Conservation (phyloP, 306 rosid species). For the Spatholobus suberectus region DNA sequence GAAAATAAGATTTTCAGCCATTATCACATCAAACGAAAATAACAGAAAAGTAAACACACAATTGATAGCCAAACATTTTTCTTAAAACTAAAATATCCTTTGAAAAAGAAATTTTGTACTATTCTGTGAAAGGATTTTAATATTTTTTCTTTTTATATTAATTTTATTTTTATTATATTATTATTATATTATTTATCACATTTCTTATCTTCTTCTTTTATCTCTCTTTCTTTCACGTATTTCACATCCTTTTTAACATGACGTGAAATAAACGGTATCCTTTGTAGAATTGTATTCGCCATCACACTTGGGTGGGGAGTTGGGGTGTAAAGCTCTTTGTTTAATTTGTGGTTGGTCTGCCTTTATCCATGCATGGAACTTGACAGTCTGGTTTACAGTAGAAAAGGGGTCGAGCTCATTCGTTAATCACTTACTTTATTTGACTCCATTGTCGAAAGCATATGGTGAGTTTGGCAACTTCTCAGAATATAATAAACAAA, state of each 20-base stretch:
- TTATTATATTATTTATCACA: neutral
- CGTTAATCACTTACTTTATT: neutral
- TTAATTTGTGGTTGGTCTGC: neutral
- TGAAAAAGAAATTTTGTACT: neutral
- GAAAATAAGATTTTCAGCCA: neutral
- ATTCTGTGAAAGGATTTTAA: neutral
- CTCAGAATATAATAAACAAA: neutral
- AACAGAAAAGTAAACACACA: neutral
- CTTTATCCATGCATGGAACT: neutral
- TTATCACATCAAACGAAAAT: neutral
- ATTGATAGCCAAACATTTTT: neutral
- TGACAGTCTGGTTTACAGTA: neutral
- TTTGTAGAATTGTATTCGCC: neutral
- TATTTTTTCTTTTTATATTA: neutral
- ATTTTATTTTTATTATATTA: neutral
- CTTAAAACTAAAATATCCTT: neutral
- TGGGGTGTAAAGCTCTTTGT: neutral
- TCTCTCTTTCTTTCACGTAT: neutral
- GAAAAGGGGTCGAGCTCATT: neutral
- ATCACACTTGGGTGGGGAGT: neutral
- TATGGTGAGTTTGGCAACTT: neutral
- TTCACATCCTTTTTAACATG: neutral
- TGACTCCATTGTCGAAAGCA: neutral
- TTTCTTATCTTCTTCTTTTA: neutral
- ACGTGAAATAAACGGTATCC: neutral